A percentile compares a stretch with the other conserved stretches of the same genome.
Evolutionary conservation across 345 rosid species (phyloP).

Genomic region (Streptanthus diversifolius): DNA sequence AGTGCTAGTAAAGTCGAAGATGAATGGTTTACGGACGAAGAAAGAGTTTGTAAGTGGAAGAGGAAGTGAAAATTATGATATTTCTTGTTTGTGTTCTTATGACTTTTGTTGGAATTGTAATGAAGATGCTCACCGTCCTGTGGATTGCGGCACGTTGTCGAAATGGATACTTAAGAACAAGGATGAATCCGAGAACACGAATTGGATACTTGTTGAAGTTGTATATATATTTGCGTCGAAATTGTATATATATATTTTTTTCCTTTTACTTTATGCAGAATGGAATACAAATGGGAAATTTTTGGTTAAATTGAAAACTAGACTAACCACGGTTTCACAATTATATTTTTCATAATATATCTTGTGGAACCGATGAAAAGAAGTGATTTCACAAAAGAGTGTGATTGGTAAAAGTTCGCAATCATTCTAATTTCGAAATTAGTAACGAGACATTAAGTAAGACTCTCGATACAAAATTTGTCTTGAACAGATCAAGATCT

Average conservation of each 20-base stretch:
- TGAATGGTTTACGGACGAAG: constrained; percentile 89
- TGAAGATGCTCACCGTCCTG: constrained; percentile 32
- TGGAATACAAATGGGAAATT: neutral
- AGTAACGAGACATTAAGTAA: neutral
- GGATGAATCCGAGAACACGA: constrained; percentile 26
- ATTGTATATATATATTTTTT: too few species aligned
- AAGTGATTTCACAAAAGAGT: neutral
- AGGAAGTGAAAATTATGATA: constrained; percentile 8
- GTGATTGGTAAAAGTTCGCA: neutral
- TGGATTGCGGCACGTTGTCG: constrained; percentile 23
- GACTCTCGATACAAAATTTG: neutral
- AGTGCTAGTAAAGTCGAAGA: constrained; percentile 63
- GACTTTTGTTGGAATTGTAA: constrained; percentile 28
- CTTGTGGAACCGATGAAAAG: neutral
- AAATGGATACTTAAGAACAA: constrained; percentile 16
- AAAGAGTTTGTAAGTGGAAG: constrained; percentile 43
- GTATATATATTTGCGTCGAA: too few species aligned
- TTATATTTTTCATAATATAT: neutral
- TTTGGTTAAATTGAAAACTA: neutral
- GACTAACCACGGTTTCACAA: neutral
- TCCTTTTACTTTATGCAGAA: too few species aligned
- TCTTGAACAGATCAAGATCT: neutral
- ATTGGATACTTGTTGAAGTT: constrained; percentile 31
- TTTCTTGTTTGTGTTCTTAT: constrained; percentile 24
- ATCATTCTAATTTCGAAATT: neutral